Percentiles rank a stretch among this genome's conserved stretches.
Evolutionary conservation across 768 basidiomycete genomes (phyloP).

Genomic region (button mushroom (Agaricus bisporus)): DNA sequence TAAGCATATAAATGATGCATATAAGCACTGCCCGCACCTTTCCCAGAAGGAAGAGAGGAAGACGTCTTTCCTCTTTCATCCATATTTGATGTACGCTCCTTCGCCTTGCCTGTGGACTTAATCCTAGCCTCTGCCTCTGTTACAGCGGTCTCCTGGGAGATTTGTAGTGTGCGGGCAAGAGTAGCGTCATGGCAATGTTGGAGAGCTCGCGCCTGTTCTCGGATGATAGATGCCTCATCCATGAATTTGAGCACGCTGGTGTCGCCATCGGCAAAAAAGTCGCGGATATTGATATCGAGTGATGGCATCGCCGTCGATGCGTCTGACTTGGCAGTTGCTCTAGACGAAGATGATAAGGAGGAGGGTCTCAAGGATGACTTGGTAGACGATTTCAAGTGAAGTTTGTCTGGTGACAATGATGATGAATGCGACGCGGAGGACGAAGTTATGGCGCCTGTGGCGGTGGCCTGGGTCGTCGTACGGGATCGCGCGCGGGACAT

Average conservation of each 20-base stretch:
- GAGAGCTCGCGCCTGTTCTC: constrained; percentile 23
- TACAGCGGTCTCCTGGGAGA: constrained; percentile 22
- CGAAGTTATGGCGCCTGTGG: not conserved
- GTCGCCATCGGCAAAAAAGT: constrained; percentile 19
- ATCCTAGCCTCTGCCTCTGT: constrained; percentile 14
- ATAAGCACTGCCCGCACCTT: not conserved
- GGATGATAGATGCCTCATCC: constrained; percentile 23
- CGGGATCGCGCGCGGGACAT: not conserved
- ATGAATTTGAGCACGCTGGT: constrained; percentile 13
- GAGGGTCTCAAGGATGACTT: not conserved
- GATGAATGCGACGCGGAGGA: not conserved
- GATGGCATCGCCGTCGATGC: constrained; percentile 7
- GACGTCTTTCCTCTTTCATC: not conserved
- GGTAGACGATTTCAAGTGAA: too few species aligned
- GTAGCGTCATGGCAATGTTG: constrained; percentile 21
- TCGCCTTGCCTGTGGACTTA: not conserved
- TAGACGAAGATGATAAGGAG: not conserved
- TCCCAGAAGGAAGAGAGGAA: not conserved
- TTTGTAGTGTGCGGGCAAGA: constrained; percentile 20
- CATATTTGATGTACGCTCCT: not conserved
- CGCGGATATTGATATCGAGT: constrained; percentile 13
- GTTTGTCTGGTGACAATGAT: not conserved
- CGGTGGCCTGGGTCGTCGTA: not conserved
- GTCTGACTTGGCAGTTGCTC: not conserved
- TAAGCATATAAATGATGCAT: not conserved